Percentiles rank a stretch among this genome's conserved stretches.
phyloP scores from a whole-genome alignment of 106 monocot species.

The Platanthera zijinensis region DNA sequence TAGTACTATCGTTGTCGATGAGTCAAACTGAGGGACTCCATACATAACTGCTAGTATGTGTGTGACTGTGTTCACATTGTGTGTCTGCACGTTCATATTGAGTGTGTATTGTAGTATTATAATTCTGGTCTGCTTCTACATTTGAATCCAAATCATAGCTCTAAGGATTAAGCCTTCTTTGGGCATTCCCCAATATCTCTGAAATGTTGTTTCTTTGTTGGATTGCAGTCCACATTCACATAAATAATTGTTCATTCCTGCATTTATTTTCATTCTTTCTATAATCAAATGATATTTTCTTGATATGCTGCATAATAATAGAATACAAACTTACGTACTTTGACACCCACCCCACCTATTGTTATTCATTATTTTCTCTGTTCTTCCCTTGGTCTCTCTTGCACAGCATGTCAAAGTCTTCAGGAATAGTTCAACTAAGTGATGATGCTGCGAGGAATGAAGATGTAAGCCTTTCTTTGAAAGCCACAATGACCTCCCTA shows the following conservation, averaged over 20 bases:
- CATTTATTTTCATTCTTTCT: background rate
- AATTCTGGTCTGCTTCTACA: too few relatives aligned
- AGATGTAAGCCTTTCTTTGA: constrained; percentile 26
- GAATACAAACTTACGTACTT: background rate
- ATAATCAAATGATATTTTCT: background rate
- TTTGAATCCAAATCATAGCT: too few relatives aligned
- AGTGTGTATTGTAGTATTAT: too few relatives aligned
- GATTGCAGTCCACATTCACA: background rate
- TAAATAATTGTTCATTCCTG: background rate
- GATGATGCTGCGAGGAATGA: constrained; percentile 3
- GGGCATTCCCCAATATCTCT: background rate
- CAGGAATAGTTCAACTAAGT: constrained; percentile 24
- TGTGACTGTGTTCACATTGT: too few relatives aligned
- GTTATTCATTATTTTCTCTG: background rate
- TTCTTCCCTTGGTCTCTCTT: background rate
- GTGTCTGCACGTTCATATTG: too few relatives aligned
- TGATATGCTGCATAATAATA: background rate
- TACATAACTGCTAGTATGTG: too few relatives aligned
- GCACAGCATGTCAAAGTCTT: constrained; percentile 12
- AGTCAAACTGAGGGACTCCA: too few relatives aligned
- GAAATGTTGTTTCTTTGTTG: background rate
- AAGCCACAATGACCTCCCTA: background rate
- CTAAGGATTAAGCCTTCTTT: too few relatives aligned
- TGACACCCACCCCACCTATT: background rate
- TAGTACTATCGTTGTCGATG: too few relatives aligned